Evolutionary conservation across 169 alveolate species (phyloP).

Genomic region (Plasmodium sp.): DNA sequence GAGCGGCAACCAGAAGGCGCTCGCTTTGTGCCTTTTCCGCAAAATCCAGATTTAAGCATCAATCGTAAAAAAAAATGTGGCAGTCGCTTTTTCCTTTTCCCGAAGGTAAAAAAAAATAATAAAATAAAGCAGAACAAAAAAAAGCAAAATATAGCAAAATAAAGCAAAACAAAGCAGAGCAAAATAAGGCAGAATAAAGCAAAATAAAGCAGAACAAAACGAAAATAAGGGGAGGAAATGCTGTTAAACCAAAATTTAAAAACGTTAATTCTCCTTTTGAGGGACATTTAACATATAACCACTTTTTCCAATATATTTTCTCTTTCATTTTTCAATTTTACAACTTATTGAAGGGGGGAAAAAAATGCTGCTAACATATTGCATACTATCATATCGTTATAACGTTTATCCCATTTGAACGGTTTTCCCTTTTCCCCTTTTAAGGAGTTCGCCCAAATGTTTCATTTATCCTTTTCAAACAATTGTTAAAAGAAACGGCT

Average conservation of each 20-base stretch:
- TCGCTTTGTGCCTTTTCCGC: background rate
- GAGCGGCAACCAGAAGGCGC: background rate
- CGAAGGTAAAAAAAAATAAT: background rate
- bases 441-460: background rate
- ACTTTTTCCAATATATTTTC: background rate
- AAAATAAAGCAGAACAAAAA: background rate
- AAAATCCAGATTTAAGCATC: background rate
- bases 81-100: background rate
- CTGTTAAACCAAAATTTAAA: background rate
- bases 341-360: background rate
- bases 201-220: background rate
- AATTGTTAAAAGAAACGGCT: background rate
- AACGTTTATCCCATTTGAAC: background rate
- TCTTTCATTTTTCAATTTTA: background rate
- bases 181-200: background rate
- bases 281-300: background rate
- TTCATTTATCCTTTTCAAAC: background rate
- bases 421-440: background rate
- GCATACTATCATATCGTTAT: background rate
- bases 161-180: background rate
- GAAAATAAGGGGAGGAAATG: background rate
- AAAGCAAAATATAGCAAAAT: background rate
- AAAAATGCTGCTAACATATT: background rate
- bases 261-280: background rate
- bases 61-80: background rate